Evolutionary conservation across 495 filamentous ascomycete genomes (phyloP).

Genomic region (Tuber aestivum): DNA sequence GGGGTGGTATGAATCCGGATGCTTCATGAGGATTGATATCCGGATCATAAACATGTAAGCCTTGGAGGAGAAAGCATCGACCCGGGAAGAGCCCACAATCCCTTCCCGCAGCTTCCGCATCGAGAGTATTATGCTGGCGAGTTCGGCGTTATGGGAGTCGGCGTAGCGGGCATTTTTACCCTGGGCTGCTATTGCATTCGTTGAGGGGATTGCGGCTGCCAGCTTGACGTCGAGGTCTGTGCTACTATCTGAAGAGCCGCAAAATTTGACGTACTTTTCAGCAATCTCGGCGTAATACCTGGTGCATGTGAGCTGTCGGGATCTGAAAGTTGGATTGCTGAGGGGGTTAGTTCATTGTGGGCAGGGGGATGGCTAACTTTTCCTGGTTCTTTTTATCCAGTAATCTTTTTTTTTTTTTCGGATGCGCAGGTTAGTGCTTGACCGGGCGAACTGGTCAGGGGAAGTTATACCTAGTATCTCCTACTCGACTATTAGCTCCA

Average conservation of each 20-base stretch:
- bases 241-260: conserved; percentile 58
- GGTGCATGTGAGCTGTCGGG: conserved; percentile 8
- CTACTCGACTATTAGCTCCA: conserved; percentile 25
- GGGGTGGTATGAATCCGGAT: conserved; percentile 83
- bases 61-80: conserved; percentile 62
- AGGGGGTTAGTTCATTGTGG: too few species aligned
- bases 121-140: conserved; percentile 52
- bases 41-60: conserved; percentile 77
- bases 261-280: conserved; percentile 80
- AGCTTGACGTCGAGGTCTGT: conserved; percentile 69
- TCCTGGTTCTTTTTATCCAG: conserved; percentile 39
- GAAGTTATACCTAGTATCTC: conserved; percentile 36
- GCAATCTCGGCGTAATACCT: conserved; percentile 79
- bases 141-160: conserved; percentile 49
- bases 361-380: conserved; percentile 22
- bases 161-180: conserved; percentile 39
- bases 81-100: conserved; percentile 64
- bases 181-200: conserved; percentile 10
- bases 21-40: conserved; percentile 67
- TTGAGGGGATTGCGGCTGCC: conserved; percentile 52
- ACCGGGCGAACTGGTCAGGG: not conserved
- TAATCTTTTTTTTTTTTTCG: conserved; percentile 25
- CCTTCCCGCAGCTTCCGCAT: conserved; percentile 90
- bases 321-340: not conserved
- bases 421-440: not conserved